Evolutionary conservation across 352 stramenopile species (phyloP), one percentile per base, ranked within the genome.

Genomic region (Thraustochytrium striatum): DNA sequence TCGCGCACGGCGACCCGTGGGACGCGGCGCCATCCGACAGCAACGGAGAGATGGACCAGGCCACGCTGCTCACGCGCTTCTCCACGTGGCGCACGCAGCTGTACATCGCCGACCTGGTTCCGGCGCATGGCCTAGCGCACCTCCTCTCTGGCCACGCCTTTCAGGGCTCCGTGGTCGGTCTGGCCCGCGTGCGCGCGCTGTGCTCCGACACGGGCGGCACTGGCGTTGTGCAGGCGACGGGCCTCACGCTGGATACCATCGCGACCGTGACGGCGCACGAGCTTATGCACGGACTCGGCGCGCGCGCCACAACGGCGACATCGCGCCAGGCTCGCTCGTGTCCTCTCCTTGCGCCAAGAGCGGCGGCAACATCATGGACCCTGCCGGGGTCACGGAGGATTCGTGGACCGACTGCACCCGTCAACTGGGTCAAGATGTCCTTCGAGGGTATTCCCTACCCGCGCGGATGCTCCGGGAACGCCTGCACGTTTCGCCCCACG

Each of bases 191-290:
- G 21, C 11, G 43, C 25, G 41, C 53, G n/a, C 41, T 75, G 19
- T 80, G 70, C 36, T 79, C 57, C n/a, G 36, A 53, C 19, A 47
- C 55, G 3, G 39, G 35, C 5, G 70, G 28, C 19, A 59, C 58
- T 9, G 70, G 55, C 30, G 70, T 80, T n/a, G 58, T 80, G 1
- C 70, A 80, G 30, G 50, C 70, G 16, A 59, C 70, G 8, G 58
- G 53, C 32, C 16, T 47, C 21, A 28, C 44, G 32, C 55, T 61
- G 13, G n/a, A 9, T n/a, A 80, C 70, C 13, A 38, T 80, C 13
- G 70, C 70, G 3, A 32, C 70, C 21, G 79, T 80, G 25, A n/a
- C 79, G 16, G 70, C 70, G 3, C 70, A 80, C 36, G 70, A 80
- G 30, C 61, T 80, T n/a, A 38, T 25, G n/a, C 70, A 80, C 25